A percentile compares a stretch with the other conserved stretches of the same genome.
Evolutionary conservation across 345 rosid species (phyloP).

Genomic region (Luvunga scandens): DNA sequence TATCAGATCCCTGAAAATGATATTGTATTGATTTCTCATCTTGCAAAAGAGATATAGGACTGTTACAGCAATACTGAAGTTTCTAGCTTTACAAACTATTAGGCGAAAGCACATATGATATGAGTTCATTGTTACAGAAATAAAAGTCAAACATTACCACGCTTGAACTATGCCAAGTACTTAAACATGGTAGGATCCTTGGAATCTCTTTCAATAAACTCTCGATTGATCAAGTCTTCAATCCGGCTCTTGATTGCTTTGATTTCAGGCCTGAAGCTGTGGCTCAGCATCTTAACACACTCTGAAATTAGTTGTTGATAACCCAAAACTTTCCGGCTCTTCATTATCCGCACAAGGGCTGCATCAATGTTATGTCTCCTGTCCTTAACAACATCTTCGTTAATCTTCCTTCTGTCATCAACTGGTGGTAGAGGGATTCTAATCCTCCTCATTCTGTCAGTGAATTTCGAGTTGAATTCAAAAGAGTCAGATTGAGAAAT

Average conservation of each 20-base stretch:
- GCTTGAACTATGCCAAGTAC: constrained; percentile 24
- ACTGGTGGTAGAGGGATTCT: constrained; percentile 65
- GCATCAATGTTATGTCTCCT: constrained; percentile 43
- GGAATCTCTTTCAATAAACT: constrained; percentile 40
- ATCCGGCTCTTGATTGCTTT: constrained; percentile 39
- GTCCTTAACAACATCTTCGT: constrained; percentile 61
- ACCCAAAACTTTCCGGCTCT: constrained; percentile 34
- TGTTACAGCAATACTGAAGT: background rate
- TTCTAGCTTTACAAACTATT: background rate
- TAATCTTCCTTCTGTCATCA: constrained; percentile 56
- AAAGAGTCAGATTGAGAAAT: constrained; percentile 39
- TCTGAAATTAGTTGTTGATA: constrained; percentile 39
- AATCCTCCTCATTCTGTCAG: constrained; percentile 67
- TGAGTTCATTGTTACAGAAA: background rate
- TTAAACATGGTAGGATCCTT: constrained; percentile 29
- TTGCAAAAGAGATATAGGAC: background rate
- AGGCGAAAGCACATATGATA: background rate
- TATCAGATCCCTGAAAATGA: background rate
- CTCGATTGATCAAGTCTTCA: constrained; percentile 38
- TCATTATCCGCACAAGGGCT: constrained; percentile 49
- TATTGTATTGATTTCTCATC: background rate
- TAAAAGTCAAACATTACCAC: background rate
- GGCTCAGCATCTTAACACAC: constrained; percentile 39
- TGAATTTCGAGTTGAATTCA: constrained; percentile 52
- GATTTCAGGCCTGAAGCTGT: constrained; percentile 43